Evolutionary conservation across 2,329 filamentous ascomycete genomes (phyloP).

Genomic region (Iodosphaeria phyllophila): DNA sequence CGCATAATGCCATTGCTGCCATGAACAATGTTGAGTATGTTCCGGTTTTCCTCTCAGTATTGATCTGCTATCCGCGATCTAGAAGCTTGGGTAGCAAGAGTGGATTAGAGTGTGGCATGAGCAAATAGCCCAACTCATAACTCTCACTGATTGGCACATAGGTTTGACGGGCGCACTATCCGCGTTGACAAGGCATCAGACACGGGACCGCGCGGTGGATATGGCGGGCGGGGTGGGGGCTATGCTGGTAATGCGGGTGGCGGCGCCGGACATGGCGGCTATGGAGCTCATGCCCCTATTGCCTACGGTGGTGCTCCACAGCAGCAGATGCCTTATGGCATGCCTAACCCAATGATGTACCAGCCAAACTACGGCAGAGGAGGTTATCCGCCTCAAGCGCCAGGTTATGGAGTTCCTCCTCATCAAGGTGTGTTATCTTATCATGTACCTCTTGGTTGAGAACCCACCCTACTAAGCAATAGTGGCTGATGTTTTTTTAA

Average conservation of each 20-base stretch:
- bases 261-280: conserved; percentile 6
- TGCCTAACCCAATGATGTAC: conserved; percentile 18
- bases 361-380: conserved; percentile 22
- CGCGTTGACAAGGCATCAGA: conserved; percentile 93
- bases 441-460: conserved; percentile 3
- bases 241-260: conserved; percentile 13
- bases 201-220: conserved; percentile 43
- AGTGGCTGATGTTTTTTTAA: background rate
- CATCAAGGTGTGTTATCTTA: conserved; percentile 20
- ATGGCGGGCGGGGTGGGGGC: conserved; percentile 18
- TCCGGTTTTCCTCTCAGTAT: too few relatives aligned
- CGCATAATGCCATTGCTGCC: conserved; percentile 53
- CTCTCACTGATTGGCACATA: conserved; percentile 19
- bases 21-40: conserved; percentile 88
- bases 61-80: too few relatives aligned
- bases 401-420: conserved; percentile 21
- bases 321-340: conserved; percentile 17
- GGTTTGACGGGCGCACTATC: conserved; percentile 86
- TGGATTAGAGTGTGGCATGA: background rate
- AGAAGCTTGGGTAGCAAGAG: background rate
- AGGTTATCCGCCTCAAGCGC: conserved; percentile 17
- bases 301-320: conserved; percentile 16
- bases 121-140: background rate
- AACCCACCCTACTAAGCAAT: too few relatives aligned
- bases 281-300: conserved; percentile 15